Conservation (phyloP, 2,329 filamentous ascomycete genomes). For the Paecilomyces variotii region DNA sequence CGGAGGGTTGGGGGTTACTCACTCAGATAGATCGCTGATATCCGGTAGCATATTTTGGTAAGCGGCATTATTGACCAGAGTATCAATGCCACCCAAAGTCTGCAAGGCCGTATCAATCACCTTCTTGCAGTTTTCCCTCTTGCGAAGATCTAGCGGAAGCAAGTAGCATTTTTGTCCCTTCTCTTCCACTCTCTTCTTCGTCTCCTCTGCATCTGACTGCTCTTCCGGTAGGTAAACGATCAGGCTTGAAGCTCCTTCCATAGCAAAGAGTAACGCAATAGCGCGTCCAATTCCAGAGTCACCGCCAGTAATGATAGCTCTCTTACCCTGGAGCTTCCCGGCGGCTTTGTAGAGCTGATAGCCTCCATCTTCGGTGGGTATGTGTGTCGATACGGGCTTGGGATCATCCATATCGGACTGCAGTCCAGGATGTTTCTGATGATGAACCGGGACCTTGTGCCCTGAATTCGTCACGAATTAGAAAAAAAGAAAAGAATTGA, state of each 20-base stretch:
- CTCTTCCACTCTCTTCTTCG: conserved; percentile 61
- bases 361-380: conserved; percentile 61
- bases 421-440: conserved; percentile 47
- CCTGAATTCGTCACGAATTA: conserved; percentile 24
- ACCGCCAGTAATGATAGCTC: conserved; percentile 71
- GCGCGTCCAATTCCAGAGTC: conserved; percentile 73
- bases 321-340: conserved; percentile 66
- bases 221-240: conserved; percentile 71
- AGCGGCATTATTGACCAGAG: conserved; percentile 60
- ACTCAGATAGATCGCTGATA: conserved; percentile 64
- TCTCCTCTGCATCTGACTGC: conserved; percentile 66
- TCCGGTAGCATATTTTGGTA: conserved; percentile 66
- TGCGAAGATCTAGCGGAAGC: conserved; percentile 56
- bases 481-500: neutral
- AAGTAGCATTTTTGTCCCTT: conserved; percentile 59
- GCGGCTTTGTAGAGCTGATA: conserved; percentile 66
- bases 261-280: conserved; percentile 67
- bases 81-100: conserved; percentile 62
- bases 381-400: conserved; percentile 53
- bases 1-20: conserved; percentile 19
- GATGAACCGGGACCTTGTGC: conserved; percentile 43
- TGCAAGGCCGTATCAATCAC: conserved; percentile 59
- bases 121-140: conserved; percentile 60
- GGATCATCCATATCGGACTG: conserved; percentile 49
- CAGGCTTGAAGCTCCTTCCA: conserved; percentile 67